These are phyloP conservation scores for Schizothecium vesticola DNA, from an alignment of 495 filamentous ascomycete genomes.

Conservation along the genomic window DNA sequence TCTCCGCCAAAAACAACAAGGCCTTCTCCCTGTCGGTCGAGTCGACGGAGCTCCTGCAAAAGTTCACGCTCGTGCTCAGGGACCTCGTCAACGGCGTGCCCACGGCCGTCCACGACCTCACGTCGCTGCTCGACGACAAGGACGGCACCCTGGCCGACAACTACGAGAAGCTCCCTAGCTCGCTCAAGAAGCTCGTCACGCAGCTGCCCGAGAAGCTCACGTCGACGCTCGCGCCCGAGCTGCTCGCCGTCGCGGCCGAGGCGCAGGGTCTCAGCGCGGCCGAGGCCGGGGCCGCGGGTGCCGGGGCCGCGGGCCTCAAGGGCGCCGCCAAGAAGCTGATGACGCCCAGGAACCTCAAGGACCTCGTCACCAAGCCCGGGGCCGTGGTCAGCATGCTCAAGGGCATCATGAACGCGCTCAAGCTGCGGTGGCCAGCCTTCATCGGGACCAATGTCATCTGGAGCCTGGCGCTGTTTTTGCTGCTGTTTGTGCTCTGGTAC, in stretches of 20 bases:
- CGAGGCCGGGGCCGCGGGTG: slow-evolving; percentile 16
- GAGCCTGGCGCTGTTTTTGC: slow-evolving; percentile 75
- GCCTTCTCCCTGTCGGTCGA: slow-evolving; percentile 74
- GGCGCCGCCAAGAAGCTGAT: slow-evolving; percentile 36
- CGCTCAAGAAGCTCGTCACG: slow-evolving; percentile 81
- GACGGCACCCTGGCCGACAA: slow-evolving; percentile 69
- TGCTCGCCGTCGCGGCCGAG: slow-evolving; percentile 69
- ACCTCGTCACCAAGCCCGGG: slow-evolving; percentile 80
- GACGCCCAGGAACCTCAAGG: slow-evolving; percentile 52
- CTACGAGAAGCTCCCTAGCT: slow-evolving; percentile 70
- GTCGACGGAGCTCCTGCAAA: slow-evolving; percentile 68
- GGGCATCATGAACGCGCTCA: slow-evolving; percentile 78
- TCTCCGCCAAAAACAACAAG: slow-evolving; percentile 67
- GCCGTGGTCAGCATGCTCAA: slow-evolving; percentile 75
- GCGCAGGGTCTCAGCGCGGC: slow-evolving; percentile 51
- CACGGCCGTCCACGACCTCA: slow-evolving; percentile 86
- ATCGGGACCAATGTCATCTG: slow-evolving; percentile 80
- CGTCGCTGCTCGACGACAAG: slow-evolving; percentile 71
- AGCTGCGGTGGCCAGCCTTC: slow-evolving; percentile 77
- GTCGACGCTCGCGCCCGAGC: slow-evolving; percentile 65
- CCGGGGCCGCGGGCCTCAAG: slow-evolving; percentile 19
- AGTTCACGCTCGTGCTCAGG: slow-evolving; percentile 83
- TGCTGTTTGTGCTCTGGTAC: slow-evolving; percentile 93
- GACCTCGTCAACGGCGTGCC: slow-evolving; percentile 89
- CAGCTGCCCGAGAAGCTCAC: slow-evolving; percentile 79